Evolutionary conservation across 805 yeast species (phyloP).

Genomic region (Kazachstania taianensis): DNA sequence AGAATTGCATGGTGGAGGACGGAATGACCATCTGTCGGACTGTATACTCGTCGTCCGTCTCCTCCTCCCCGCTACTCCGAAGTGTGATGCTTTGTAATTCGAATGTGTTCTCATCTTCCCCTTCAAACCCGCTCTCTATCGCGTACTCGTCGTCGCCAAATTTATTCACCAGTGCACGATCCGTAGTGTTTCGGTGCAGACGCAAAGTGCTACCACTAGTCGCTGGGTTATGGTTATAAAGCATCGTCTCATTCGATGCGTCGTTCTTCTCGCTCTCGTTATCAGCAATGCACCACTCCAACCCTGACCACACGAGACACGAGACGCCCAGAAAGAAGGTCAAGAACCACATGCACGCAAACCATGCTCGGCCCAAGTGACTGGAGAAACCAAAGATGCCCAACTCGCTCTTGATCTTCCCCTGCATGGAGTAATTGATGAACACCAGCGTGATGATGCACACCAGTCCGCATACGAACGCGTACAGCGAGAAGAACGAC

Average conservation of each 20-base stretch:
- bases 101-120: constrained; percentile 2
- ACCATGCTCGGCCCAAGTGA: constrained; percentile 21
- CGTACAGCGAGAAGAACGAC: constrained; percentile 17
- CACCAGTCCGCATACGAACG: constrained; percentile 16
- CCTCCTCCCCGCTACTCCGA: constrained; percentile 10
- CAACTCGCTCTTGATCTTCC: constrained; percentile 17
- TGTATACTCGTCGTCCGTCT: constrained; percentile 1
- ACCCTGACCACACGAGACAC: constrained; percentile 26
- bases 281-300: constrained; percentile 27
- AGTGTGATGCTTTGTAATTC: constrained; percentile 19
- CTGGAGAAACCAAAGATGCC: constrained; percentile 21
- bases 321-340: constrained; percentile 16
- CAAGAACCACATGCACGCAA: constrained; percentile 15
- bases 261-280: background rate
- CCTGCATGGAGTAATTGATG: constrained; percentile 13
- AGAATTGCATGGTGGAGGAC: constrained; percentile 21
- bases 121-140: background rate
- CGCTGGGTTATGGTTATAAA: background rate
- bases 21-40: constrained; percentile 14
- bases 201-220: background rate
- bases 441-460: constrained; percentile 12
- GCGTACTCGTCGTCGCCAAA: background rate
- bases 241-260: constrained; percentile 1
- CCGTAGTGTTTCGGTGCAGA: too few species aligned
- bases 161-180: background rate